These are phyloP conservation scores for Agaricus subrufescens DNA, from an alignment of 768 basidiomycete species.

Conservation along the genomic window DNA sequence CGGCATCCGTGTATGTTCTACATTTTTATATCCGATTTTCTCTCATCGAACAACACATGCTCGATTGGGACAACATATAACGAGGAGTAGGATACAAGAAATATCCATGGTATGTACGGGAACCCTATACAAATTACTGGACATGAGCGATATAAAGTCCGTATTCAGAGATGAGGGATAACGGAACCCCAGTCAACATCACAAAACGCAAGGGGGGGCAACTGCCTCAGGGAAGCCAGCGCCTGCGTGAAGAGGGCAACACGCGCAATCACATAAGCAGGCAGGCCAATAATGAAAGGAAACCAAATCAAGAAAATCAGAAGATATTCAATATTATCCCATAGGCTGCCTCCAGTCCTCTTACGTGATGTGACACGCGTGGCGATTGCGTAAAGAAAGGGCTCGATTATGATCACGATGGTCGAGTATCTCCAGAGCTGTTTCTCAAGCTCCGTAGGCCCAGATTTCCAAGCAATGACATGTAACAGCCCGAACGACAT, in stretches of 20 bases:
- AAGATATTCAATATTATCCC: not conserved
- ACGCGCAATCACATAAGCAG: conserved; percentile 1
- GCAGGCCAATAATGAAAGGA: conserved; percentile 1
- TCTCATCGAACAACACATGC: no score
- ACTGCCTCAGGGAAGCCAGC: not conserved
- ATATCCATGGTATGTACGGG: no score
- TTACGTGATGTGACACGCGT: not conserved
- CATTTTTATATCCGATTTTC: no score
- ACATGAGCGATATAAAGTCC: no score
- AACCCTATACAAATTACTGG: no score
- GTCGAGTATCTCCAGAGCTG: not conserved
- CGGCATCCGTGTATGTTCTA: no score
- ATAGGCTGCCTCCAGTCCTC: not conserved
- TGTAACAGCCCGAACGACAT: not conserved
- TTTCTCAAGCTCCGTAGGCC: not conserved
- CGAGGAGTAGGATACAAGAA: no score
- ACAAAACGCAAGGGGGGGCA: not conserved
- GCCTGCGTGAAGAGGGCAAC: not conserved
- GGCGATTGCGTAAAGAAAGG: not conserved
- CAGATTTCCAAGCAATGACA: not conserved
- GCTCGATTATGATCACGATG: not conserved
- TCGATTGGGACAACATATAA: no score
- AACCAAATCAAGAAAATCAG: not conserved
- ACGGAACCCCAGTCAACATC: not conserved
- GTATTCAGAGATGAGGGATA: not conserved